Evolutionary conservation across 768 basidiomycete species (phyloP).

Genomic region (Tulasnella sp.): DNA sequence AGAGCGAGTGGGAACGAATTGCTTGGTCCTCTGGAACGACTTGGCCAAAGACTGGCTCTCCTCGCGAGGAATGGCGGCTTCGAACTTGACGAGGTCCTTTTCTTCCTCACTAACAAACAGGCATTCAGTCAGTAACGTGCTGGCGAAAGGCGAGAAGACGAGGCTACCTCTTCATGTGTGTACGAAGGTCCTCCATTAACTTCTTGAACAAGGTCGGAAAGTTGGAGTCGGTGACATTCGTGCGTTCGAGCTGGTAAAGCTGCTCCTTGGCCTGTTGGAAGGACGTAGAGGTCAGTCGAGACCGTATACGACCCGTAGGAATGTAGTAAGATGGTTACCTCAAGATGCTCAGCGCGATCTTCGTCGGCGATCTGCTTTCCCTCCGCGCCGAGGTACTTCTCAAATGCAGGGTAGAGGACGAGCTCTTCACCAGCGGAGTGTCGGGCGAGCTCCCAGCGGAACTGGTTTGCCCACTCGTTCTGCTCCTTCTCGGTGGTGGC

Average conservation of each 20-base stretch:
- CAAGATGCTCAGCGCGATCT: slow-evolving; percentile 48
- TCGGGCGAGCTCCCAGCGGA: slow-evolving; percentile 46
- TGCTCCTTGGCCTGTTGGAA: slow-evolving; percentile 29
- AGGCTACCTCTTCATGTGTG: slow-evolving; percentile 32
- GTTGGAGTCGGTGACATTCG: slow-evolving; percentile 28
- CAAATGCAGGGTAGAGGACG: slow-evolving; percentile 52
- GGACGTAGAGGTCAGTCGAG: background rate
- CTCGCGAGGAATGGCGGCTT: slow-evolving; percentile 30
- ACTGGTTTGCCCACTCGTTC: slow-evolving; percentile 42
- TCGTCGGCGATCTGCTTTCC: slow-evolving; percentile 41
- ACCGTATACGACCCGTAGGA: background rate
- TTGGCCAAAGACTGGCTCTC: slow-evolving; percentile 35
- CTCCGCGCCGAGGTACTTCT: slow-evolving; percentile 40
- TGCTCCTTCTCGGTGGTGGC: slow-evolving; percentile 19
- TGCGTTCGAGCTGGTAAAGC: slow-evolving; percentile 35
- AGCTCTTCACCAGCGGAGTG: slow-evolving; percentile 44
- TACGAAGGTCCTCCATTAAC: slow-evolving; percentile 5
- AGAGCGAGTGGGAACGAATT: slow-evolving; percentile 46
- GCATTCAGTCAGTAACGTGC: background rate
- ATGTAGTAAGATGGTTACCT: slow-evolving; percentile 20
- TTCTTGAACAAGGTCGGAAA: slow-evolving; percentile 20
- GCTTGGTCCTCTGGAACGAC: slow-evolving; percentile 45
- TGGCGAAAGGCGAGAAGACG: slow-evolving; percentile 34
- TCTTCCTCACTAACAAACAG: slow-evolving; percentile 34
- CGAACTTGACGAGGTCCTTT: slow-evolving; percentile 37